Base-by-base conservation (phyloP, 1,284 basidiomycete species). In the Filobasidium uniguttulatum region DNA sequence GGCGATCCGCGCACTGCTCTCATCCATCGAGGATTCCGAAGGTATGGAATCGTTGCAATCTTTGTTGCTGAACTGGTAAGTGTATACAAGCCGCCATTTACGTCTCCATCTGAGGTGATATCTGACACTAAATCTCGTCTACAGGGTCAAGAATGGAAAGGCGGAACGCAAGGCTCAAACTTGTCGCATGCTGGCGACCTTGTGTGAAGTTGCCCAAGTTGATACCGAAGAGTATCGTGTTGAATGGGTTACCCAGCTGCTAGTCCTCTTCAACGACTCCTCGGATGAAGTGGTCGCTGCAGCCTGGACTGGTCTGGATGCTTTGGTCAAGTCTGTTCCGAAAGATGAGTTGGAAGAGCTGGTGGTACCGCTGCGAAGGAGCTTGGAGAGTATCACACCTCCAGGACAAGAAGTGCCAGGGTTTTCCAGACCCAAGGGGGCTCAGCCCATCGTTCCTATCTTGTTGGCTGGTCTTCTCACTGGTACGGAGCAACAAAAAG, bases 231-330 rank as follows among this genome's bases (percentile, higher is more conserved):
- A 88, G 15, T 98, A 97, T 67, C 79, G 85, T 15, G 74, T 90
- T 50, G 90, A 97, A 67, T 97, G 91, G 89, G 78, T 98, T 52
- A 82, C 91, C n/a, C 86, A 90, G 59, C 76, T 98, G 14, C 74
- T 98, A 3, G 78, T 86, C 0, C 71, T 87, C 3, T 75, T 96
- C 53, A 91, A 93, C 59, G 93, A 97, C 62, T 69, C 73, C 6
- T 76, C 81, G 54, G 72, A 78, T 1, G 65, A 72, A 0, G 88
- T 97, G 5, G 82, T 93, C 59, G 81, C 79, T 2, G 82, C 83
- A 0, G 87, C 91, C 1, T 86, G 83, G 80, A 73, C 75, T 35
- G 82, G 89, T 0, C 73, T 98, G 38, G 90, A 96, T 48, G 76
- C 76, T 12, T 88, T 96, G 58, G 80, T 96, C 68, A 96, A 91